Evolutionary conservation across 23 red algal species (phyloP).

Genomic region (Agarophyton chilense): DNA sequence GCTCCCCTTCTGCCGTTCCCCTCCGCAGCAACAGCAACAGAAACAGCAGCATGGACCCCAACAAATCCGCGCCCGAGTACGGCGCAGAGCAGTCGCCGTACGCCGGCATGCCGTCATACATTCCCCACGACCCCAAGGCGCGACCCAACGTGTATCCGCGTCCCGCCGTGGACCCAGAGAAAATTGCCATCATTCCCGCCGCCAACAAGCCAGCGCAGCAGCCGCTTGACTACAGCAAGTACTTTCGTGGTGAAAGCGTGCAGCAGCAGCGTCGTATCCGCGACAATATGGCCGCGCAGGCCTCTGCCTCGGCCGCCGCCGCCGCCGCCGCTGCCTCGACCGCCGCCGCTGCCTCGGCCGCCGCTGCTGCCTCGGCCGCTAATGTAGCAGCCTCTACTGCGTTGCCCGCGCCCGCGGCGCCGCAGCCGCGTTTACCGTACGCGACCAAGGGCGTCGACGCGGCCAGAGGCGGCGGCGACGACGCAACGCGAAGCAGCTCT

Average conservation of each 20-base stretch:
- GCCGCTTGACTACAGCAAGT: background rate
- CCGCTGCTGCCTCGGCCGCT: too few relatives aligned
- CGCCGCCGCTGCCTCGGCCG: too few relatives aligned
- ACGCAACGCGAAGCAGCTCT: background rate
- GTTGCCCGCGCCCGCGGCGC: background rate
- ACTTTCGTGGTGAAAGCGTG: conserved; percentile 2
- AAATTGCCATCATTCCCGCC: conserved; percentile 15
- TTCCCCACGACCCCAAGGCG: conserved; percentile 20
- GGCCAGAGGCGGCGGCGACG: background rate
- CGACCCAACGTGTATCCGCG: conserved; percentile 3
- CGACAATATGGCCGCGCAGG: background rate
- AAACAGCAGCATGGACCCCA: conserved; percentile 6
- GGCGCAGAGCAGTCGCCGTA: background rate
- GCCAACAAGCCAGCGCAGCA: background rate
- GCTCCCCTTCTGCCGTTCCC: too few relatives aligned
- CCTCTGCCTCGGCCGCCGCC: background rate
- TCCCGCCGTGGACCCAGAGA: conserved; percentile 10
- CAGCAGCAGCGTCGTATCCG: conserved; percentile 5
- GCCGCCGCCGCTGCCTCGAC: background rate
- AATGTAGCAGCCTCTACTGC: too few relatives aligned
- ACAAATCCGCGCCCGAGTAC: background rate
- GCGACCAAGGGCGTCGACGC: background rate
- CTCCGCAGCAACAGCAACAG: background rate
- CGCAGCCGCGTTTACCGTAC: background rate
- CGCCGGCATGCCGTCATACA: background rate